phyloP scores from a whole-genome alignment of 805 yeast genomes.

The Saccharomycopsis selenospora region DNA sequence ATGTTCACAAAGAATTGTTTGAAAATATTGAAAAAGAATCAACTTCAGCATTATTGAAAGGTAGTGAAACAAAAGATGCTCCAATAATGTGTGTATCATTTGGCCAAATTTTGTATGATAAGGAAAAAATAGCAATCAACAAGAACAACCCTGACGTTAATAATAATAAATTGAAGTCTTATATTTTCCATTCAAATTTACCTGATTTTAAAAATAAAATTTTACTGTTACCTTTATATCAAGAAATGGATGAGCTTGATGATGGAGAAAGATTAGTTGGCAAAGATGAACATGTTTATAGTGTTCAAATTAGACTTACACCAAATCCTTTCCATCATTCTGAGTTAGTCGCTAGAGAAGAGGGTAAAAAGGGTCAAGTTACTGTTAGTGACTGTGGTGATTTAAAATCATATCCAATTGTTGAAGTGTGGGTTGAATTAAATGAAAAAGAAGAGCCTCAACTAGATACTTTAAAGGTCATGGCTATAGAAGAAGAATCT shows the following conservation, averaged over 20 bases:
- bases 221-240: slow-evolving; percentile 28
- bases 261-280: slow-evolving; percentile 26
- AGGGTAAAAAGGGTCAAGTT: slow-evolving; percentile 3
- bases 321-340: slow-evolving; percentile 32
- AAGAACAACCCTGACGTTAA: neutral
- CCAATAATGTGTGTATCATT: slow-evolving; percentile 34
- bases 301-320: slow-evolving; percentile 36
- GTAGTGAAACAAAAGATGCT: slow-evolving; percentile 12
- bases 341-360: slow-evolving; percentile 7
- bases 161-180: slow-evolving; percentile 9
- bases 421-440: slow-evolving; percentile 45
- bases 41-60: neutral
- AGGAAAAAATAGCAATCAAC: neutral
- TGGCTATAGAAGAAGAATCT: slow-evolving; percentile 40
- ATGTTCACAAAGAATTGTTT: neutral
- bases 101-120: slow-evolving; percentile 34
- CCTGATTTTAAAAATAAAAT: slow-evolving; percentile 31
- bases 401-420: slow-evolving; percentile 37
- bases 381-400: slow-evolving; percentile 8
- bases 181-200: slow-evolving; percentile 31
- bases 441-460: slow-evolving; percentile 30
- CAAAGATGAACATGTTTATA: slow-evolving; percentile 25
- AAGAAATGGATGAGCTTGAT: slow-evolving; percentile 2
- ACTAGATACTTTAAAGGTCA: slow-evolving; percentile 33
- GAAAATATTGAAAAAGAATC: slow-evolving; percentile 1